Evolutionary conservation across 768 basidiomycete genomes (phyloP).

Genomic region (Boletus eberwhitei): DNA sequence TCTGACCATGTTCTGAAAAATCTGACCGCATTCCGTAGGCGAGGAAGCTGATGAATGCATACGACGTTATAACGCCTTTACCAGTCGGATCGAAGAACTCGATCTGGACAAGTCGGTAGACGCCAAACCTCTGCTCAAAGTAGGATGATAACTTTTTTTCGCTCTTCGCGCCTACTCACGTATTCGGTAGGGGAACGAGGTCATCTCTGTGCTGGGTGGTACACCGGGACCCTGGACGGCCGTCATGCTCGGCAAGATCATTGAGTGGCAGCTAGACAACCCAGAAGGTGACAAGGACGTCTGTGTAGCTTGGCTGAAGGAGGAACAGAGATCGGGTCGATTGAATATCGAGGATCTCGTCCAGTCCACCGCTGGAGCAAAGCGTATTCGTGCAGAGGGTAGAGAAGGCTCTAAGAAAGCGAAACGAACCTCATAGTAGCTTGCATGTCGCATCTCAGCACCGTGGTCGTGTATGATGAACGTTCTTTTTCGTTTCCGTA

Average conservation of each 20-base stretch:
- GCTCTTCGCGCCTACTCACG: not conserved
- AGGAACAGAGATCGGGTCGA: conserved; percentile 48
- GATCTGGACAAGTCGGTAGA: conserved; percentile 60
- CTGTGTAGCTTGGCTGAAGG: conserved; percentile 66
- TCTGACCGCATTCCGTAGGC: conserved; percentile 31
- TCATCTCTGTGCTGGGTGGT: conserved; percentile 50
- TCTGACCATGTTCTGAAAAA: not conserved
- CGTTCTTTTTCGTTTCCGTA: conserved; percentile 1
- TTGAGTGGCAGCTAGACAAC: conserved; percentile 85
- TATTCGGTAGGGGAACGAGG: conserved; percentile 62
- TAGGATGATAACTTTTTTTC: conserved; percentile 37
- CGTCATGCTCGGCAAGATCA: conserved; percentile 56
- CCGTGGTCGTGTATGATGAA: not conserved
- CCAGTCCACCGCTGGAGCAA: conserved; percentile 17
- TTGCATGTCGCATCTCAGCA: not conserved
- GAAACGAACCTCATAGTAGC: conserved; percentile 22
- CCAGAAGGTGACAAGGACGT: conserved; percentile 63
- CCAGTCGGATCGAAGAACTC: conserved; percentile 56
- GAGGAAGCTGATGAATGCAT: conserved; percentile 48
- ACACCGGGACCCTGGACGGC: conserved; percentile 73
- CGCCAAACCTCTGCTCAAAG: conserved; percentile 72
- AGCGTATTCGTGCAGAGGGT: conserved; percentile 22
- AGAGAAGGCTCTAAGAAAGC: conserved; percentile 29
- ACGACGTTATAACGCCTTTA: conserved; percentile 63
- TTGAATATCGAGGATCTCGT: conserved; percentile 34